phyloP scores from a whole-genome alignment of 1,284 basidiomycete species.

The Phlebopus sp. region DNA sequence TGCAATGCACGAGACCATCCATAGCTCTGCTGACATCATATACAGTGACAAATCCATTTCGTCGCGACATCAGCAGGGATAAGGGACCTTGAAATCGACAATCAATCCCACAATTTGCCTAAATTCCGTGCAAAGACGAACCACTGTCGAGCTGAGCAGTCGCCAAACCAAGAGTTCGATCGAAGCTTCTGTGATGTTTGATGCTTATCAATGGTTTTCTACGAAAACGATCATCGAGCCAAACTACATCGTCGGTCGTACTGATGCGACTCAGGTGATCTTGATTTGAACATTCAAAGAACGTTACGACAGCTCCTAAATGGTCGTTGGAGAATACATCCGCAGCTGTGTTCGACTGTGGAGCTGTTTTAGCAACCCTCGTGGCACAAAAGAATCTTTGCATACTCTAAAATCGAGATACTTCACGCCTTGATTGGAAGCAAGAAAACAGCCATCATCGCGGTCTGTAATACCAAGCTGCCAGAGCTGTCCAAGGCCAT shows the following conservation, averaged over 20 bases:
- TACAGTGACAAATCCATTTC: slow-evolving; percentile 54
- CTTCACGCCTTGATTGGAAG: slow-evolving; percentile 33
- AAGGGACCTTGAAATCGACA: slow-evolving; percentile 33
- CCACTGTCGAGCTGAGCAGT: slow-evolving; percentile 39
- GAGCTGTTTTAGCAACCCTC: slow-evolving; percentile 7
- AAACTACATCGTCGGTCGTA: slow-evolving; percentile 60
- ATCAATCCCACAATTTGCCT: slow-evolving; percentile 2
- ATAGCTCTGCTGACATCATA: slow-evolving; percentile 54
- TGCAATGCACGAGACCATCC: slow-evolving; percentile 41
- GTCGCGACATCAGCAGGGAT: slow-evolving; percentile 56
- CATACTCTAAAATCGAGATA: slow-evolving; percentile 52
- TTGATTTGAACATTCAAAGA: slow-evolving; percentile 41
- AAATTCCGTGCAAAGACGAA: slow-evolving; percentile 23
- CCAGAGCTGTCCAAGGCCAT: slow-evolving; percentile 25
- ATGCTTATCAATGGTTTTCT: slow-evolving; percentile 55
- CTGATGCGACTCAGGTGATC: slow-evolving; percentile 50
- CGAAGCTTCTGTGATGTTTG: slow-evolving; percentile 58
- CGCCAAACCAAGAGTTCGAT: slow-evolving; percentile 49
- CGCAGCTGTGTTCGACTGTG: slow-evolving; percentile 25
- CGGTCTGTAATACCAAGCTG: slow-evolving; percentile 25
- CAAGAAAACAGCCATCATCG: slow-evolving; percentile 29
- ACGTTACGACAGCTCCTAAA: slow-evolving; percentile 45
- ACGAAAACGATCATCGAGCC: slow-evolving; percentile 62
- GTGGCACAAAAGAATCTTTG: neutral
- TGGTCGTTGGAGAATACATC: slow-evolving; percentile 36